Percentiles rank a stretch among this genome's conserved stretches.
These are phyloP conservation scores for Chrysophaeum taylorii DNA, from an alignment of 352 stramenopile genomes.

Conservation along the genomic window DNA sequence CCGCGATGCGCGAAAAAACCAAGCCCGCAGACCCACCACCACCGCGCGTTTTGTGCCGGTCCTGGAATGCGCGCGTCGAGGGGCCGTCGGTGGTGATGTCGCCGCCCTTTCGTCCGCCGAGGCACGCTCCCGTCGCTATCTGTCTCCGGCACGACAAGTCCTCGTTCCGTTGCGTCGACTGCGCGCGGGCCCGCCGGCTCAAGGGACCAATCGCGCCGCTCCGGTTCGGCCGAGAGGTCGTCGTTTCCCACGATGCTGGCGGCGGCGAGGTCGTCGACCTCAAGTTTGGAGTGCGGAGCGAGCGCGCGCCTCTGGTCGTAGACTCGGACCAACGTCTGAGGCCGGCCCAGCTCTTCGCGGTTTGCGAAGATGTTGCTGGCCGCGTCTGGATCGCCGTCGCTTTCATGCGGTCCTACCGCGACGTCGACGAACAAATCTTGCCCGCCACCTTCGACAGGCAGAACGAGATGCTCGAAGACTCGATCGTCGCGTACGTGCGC, in stretches of 20 bases:
- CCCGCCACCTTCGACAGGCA: conserved; percentile 1
- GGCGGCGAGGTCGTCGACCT: background rate
- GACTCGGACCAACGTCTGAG: background rate
- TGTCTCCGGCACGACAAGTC: conserved; percentile 8
- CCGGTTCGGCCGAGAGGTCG: conserved; percentile 4
- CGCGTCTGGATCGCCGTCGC: conserved; percentile 1
- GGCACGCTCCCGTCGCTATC: conserved; percentile 5
- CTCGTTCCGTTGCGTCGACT: conserved; percentile 5
- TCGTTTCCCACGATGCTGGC: background rate
- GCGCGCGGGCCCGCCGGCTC: background rate
- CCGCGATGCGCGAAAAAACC: too few relatives aligned
- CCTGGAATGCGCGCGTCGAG: too few relatives aligned
- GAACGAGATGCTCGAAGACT: conserved; percentile 11
- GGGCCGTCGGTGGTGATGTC: too few relatives aligned
- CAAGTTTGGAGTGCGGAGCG: conserved; percentile 4
- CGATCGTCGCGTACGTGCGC: conserved; percentile 2
- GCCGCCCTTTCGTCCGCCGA: conserved; percentile 11
- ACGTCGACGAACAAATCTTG: conserved; percentile 8
- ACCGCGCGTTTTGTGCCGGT: too few relatives aligned
- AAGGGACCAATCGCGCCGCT: conserved; percentile 2
- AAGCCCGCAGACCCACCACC: too few relatives aligned
- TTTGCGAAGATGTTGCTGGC: background rate
- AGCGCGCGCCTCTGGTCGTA: background rate
- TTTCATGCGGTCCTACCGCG: background rate
- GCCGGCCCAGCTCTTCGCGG: conserved; percentile 2